Evolutionary conservation across 495 filamentous ascomycete species (phyloP), one percentile per base, ranked within the genome.

Genomic region (Talaromyces ruber): DNA sequence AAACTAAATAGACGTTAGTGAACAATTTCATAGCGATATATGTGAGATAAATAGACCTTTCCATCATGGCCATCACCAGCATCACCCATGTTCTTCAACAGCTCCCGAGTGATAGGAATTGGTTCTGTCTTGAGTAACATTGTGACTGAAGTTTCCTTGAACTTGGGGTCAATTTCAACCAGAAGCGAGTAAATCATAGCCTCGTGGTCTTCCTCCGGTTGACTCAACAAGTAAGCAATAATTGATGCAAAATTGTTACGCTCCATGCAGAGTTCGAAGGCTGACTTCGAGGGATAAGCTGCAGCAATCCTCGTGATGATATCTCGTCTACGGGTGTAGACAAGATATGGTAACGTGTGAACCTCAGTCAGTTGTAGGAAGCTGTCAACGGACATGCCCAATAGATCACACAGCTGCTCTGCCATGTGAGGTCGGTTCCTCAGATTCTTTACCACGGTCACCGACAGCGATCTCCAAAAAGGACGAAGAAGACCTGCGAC

Each of bases 381-480:
- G 57, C 88, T 84, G 26, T 82, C 71, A 2, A 96, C 82, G 52
- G 83, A 87, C 68, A 90, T 84, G 25, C 83, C 82, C 29, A 96
- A 75, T 39, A 97, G 68, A 63, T 95, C 90, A 21, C 92, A 89
- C 18, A 98, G 77, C 39, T 88, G 79, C 63, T 91, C 88, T 7
- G 86, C 86, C 66, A 90, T 89, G 68, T 96, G 88, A 43, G 95
- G 94, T 52, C 86, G 85, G 58, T 82, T 81, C 22, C 86, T 82
- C 32, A 97, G 72, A 64, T 96, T 90, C 70, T 92, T 92, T 16
- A 92, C 86, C 2, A 91, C 88, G 6, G 82, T 81, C 53, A 90
- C 83, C 6, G 91, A 90, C 52, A 98, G 79, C 18, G 80, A 93
- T 64, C 83, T 81, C 92, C 92, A 98, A 70, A 89, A 97, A 7